A percentile compares a stretch with the other conserved stretches of the same genome.
phyloP scores from a whole-genome alignment of 176 grass and related monocot species.

The Oryza brachyantha region DNA sequence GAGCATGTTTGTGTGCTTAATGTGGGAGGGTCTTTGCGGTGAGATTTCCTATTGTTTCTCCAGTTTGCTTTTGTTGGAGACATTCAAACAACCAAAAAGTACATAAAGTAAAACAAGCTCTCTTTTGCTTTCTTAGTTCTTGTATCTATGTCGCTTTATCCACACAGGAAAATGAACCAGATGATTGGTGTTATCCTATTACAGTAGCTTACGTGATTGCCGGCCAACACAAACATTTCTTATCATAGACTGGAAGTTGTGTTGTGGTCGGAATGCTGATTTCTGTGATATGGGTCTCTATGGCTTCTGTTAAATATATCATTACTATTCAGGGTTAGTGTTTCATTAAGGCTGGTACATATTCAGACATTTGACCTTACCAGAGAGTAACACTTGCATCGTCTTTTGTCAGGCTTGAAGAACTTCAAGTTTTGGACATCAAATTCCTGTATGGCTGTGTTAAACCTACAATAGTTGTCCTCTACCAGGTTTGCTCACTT shows the following conservation, averaged over 20 bases:
- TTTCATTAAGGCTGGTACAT: conserved; percentile 4
- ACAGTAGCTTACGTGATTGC: background rate
- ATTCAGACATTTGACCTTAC: background rate
- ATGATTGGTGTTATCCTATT: conserved; percentile 2
- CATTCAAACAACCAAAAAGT: background rate
- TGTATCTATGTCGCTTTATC: background rate
- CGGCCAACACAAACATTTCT: background rate
- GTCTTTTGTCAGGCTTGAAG: conserved; percentile 79
- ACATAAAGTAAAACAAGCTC: background rate
- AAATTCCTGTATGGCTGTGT: conserved; percentile 93
- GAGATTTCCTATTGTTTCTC: background rate
- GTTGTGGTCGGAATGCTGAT: background rate
- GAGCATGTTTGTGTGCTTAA: background rate
- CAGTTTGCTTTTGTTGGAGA: background rate
- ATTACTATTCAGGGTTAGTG: background rate
- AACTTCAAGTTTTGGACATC: conserved; percentile 97
- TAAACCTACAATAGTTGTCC: conserved; percentile 83
- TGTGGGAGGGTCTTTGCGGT: background rate
- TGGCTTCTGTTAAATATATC: background rate
- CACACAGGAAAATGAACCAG: conserved; percentile 13
- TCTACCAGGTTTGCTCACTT: conserved; percentile 74
- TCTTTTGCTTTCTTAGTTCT: conserved; percentile 2
- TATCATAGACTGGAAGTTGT: background rate
- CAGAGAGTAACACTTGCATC: background rate
- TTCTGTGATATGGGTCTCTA: background rate